Conservation (phyloP, 2,329 filamentous ascomycete species). For the Fusarium nodosum region DNA sequence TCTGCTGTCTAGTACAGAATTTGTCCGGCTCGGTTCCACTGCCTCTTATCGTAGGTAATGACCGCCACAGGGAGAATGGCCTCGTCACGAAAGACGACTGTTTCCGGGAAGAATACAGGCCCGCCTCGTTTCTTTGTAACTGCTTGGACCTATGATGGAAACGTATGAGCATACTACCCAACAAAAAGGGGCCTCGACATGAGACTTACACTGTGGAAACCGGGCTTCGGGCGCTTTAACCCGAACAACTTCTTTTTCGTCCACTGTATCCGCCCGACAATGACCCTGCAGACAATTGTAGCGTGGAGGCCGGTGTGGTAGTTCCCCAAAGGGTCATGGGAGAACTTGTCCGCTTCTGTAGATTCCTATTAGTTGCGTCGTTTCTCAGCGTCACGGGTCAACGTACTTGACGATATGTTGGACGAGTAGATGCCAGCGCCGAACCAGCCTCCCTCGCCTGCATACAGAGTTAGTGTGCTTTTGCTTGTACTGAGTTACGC, state of each 20-base stretch:
- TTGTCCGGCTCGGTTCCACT: neutral
- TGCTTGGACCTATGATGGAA: neutral
- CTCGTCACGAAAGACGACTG: neutral
- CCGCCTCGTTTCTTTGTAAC: neutral
- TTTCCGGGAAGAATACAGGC: neutral
- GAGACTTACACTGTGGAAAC: neutral
- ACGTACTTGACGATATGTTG: neutral
- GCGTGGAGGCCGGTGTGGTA: neutral
- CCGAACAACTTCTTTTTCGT: neutral
- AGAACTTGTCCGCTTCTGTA: neutral
- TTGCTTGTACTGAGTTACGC: neutral
- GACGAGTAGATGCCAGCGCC: neutral
- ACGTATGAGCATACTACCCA: neutral
- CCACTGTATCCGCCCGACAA: neutral
- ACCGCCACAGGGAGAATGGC: neutral
- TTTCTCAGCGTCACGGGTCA: fast-evolving
- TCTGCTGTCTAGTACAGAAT: neutral
- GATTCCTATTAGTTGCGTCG: neutral
- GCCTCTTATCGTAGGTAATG: neutral
- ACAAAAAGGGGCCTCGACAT: too few species aligned
- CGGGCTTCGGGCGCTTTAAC: neutral
- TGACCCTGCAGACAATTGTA: neutral
- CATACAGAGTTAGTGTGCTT: neutral
- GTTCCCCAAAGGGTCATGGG: neutral
- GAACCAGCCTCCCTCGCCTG: neutral